phyloP scores from a whole-genome alignment of 164 flowering plant genomes.

The Vitis vinifera region ASM3070453v1 NC_081823.1:6742501-6743000 shows the following conservation, averaged over 20 bases:
- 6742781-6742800: constrained; percentile 85
- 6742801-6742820: constrained; percentile 93
- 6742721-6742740: constrained; percentile 44
- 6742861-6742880: neutral
- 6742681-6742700: neutral
- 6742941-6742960: constrained; percentile 97
- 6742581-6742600: neutral
- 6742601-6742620: neutral
- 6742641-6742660: neutral
- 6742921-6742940: constrained; percentile 96
- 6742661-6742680: neutral
- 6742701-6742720: constrained; percentile 3
- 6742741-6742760: constrained; percentile 98
- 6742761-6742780: constrained; percentile 96
- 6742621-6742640: no score
- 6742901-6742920: constrained; percentile 22
- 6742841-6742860: neutral
- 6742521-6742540: no score
- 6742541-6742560: no score
- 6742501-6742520: no score
- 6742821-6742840: constrained; percentile 46
- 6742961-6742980: constrained; percentile 96
- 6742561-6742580: neutral
- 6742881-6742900: neutral
- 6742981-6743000: constrained; percentile 95